Conservation (phyloP, 2,329 filamentous ascomycete species). For the Botrytis galanthina region DNA sequence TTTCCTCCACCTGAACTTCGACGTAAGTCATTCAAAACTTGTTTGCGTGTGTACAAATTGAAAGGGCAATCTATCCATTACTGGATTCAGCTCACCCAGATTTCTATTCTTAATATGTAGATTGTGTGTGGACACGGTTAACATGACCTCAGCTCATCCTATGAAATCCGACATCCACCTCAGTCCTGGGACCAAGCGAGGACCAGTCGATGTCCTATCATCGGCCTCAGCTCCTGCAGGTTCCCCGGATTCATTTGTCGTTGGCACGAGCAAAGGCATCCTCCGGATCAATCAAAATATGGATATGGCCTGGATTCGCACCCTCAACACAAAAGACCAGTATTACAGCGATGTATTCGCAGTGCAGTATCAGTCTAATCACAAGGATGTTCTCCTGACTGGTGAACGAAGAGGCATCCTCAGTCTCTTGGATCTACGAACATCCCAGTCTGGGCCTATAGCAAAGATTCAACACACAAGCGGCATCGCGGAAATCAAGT, state of each 20-base stretch:
- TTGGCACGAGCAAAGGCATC: conserved; percentile 17
- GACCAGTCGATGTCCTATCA: not conserved
- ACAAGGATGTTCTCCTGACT: conserved; percentile 48
- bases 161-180: not conserved
- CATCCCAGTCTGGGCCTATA: conserved; percentile 30
- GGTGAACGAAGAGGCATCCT: conserved; percentile 48
- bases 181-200: conserved; percentile 9
- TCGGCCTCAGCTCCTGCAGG: conserved; percentile 1
- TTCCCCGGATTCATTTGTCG: conserved; percentile 10
- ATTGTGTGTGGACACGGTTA: not conserved
- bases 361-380: conserved; percentile 47
- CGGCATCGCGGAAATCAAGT: conserved; percentile 49
- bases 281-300: conserved; percentile 13
- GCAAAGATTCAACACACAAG: conserved; percentile 40
- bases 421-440: conserved; percentile 38
- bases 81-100: not conserved
- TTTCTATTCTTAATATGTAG: not conserved
- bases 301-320: conserved; percentile 5
- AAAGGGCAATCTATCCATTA: not conserved
- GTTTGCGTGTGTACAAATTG: not conserved
- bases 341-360: conserved; percentile 45
- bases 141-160: not conserved
- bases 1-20: not conserved
- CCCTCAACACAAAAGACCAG: not conserved
- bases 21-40: not conserved